Evolutionary conservation across 352 stramenopile species (phyloP).

Genomic region (Phytophthora multivora): DNA sequence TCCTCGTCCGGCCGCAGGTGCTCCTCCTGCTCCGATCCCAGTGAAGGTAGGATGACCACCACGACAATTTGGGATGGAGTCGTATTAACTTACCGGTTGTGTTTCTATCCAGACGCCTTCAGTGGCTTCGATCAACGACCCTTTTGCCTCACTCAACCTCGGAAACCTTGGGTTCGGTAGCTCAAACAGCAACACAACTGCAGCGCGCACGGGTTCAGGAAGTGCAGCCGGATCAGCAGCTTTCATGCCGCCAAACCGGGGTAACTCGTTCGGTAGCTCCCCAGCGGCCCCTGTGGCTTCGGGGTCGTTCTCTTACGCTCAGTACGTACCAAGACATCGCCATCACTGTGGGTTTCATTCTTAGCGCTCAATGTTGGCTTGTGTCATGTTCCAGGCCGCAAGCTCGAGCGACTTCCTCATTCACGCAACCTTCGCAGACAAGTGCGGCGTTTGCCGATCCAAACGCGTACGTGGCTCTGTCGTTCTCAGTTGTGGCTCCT

Average conservation of each 20-base stretch:
- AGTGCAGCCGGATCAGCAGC: slow-evolving; percentile 27
- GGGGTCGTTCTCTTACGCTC: slow-evolving; percentile 47
- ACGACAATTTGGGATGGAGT: background rate
- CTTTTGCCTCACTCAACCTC: slow-evolving; percentile 75
- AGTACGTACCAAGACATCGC: slow-evolving; percentile 23
- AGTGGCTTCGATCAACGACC: slow-evolving; percentile 62
- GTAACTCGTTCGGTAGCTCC: slow-evolving; percentile 30
- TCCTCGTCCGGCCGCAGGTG: slow-evolving; percentile 13
- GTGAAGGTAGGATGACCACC: slow-evolving; percentile 40
- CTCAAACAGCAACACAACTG: slow-evolving; percentile 20
- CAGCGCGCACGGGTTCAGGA: slow-evolving; percentile 26
- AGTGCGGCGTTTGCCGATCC: slow-evolving; percentile 40
- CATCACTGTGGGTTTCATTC: background rate
- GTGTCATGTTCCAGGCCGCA: slow-evolving; percentile 15
- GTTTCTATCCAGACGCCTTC: slow-evolving; percentile 26
- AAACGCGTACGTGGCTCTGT: slow-evolving; percentile 45
- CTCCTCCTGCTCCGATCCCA: slow-evolving; percentile 28
- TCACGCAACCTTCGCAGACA: slow-evolving; percentile 43
- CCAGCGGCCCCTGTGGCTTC: slow-evolving; percentile 21
- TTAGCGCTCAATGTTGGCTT: slow-evolving; percentile 8
- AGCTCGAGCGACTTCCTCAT: slow-evolving; percentile 33
- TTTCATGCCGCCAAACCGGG: slow-evolving; percentile 18
- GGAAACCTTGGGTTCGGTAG: slow-evolving; percentile 53
- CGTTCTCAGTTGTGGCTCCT: slow-evolving; percentile 1
- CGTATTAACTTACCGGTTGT: slow-evolving; percentile 5